A percentile compares a stretch with the other conserved stretches of the same genome.
phyloP scores from a whole-genome alignment of 1,139 yeast genomes.

The Yamadazyma siamensis region DNA sequence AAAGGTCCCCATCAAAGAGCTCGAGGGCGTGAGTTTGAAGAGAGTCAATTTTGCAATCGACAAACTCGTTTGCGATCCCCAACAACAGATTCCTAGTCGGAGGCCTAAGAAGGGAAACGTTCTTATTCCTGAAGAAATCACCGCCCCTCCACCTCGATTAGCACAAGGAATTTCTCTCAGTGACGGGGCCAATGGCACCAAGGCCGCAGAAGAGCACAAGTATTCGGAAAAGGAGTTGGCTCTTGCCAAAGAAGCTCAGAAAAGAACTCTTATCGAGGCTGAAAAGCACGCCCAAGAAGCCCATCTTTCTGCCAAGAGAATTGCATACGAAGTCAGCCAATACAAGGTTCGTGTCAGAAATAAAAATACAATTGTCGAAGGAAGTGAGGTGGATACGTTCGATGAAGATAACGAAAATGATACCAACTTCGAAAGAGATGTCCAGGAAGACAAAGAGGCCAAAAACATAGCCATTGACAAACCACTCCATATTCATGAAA shows the following conservation, averaged over 20 bases:
- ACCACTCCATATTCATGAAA: conserved; percentile 68
- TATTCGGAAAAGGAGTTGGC: conserved; percentile 51
- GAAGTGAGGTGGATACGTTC: conserved; percentile 16
- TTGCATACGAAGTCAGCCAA: conserved; percentile 59
- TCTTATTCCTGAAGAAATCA: conserved; percentile 65
- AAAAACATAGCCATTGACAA: conserved; percentile 41
- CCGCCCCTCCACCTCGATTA: conserved; percentile 60
- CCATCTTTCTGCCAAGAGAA: conserved; percentile 63
- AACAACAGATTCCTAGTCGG: conserved; percentile 91
- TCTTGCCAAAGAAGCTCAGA: conserved; percentile 57
- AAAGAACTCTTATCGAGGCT: conserved; percentile 53
- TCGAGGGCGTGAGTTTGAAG: conserved; percentile 38
- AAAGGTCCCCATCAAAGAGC: conserved; percentile 35
- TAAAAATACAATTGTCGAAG: conserved; percentile 11
- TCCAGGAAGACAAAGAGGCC: conserved; percentile 4
- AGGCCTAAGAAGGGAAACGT: conserved; percentile 81
- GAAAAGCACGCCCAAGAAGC: conserved; percentile 75
- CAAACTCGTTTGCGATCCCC: conserved; percentile 73
- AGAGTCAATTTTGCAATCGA: conserved; percentile 77
- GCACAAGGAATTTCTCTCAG: conserved; percentile 57
- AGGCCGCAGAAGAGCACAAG: conserved; percentile 20
- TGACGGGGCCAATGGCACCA: conserved; percentile 22
- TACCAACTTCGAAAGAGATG: neutral
- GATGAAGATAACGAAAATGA: conserved; percentile 7
- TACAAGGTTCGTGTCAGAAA: conserved; percentile 21